phyloP scores from a whole-genome alignment of 2,329 filamentous ascomycete species.

The Lachnellula occidentalis region DNA sequence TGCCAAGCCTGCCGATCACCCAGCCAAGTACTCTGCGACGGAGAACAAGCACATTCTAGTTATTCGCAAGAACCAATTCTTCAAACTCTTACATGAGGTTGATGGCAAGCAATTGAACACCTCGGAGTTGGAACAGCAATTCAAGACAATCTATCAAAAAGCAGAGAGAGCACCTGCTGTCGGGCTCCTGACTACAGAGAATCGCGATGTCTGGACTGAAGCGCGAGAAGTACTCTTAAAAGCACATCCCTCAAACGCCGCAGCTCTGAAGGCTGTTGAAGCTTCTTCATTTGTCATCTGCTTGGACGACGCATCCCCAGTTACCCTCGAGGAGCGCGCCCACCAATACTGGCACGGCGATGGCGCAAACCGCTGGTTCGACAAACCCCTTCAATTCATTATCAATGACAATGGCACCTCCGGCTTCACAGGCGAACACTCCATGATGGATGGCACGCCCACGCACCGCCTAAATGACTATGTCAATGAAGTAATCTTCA shows the following conservation, averaged over 20 bases:
- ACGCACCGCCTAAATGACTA: conserved; percentile 97
- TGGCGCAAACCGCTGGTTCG: conserved; percentile 91
- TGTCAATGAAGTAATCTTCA: conserved; percentile 84
- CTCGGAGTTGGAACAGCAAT: conserved; percentile 84
- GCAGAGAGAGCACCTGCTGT: conserved; percentile 70
- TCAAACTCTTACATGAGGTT: conserved; percentile 80
- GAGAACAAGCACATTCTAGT: conserved; percentile 84
- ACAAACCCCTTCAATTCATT: conserved; percentile 98
- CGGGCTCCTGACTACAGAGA: conserved; percentile 82
- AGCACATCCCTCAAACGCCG: conserved; percentile 73
- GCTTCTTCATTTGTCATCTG: conserved; percentile 87
- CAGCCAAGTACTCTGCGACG: conserved; percentile 69
- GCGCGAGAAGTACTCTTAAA: conserved; percentile 70
- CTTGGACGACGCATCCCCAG: conserved; percentile 82
- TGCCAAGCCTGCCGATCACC: conserved; percentile 74
- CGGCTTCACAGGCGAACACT: conserved; percentile 97
- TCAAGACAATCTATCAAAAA: conserved; percentile 74
- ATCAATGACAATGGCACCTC: conserved; percentile 96
- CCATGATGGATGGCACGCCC: conserved; percentile 99
- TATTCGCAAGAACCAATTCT: conserved; percentile 95
- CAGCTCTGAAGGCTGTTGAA: conserved; percentile 75
- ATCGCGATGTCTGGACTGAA: conserved; percentile 89
- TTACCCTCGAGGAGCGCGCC: conserved; percentile 92
- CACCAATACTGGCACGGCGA: conserved; percentile 98
- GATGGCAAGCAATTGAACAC: conserved; percentile 82